Base-by-base conservation (phyloP, 495 filamentous ascomycete genomes). In the Pyrenula aspistea region DNA sequence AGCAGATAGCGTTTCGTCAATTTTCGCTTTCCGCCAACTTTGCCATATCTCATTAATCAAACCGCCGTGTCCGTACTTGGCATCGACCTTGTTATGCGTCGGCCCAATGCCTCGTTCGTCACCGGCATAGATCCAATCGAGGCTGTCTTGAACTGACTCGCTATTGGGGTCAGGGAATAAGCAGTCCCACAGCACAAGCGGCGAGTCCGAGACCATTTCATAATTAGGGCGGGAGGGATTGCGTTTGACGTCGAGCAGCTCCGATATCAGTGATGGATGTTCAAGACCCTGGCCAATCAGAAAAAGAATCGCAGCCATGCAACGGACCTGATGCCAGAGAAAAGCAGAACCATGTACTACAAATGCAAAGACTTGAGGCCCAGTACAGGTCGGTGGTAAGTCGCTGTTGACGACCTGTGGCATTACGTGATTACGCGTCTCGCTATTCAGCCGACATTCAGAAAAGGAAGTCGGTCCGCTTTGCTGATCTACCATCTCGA, bases 271-370 rank as follows among this genome's bases (percentile, higher is more conserved):
- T 0, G 78, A 78, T 2, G 91, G 86, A 21, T 73, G 64, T 63
- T 98, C 93, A 3, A 95, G 77, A 0, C 89, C 85, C 70, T 97
- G 94, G 11, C 88, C 93, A n/a, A 98, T 79, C 10, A 89, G 68
- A 70, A 98, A 97, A 24, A 98, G 72, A 15, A 97, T 77, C 20
- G 83, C 78, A 12, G 91, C 82, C 83, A 98, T 92, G 72, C 89
- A 86, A 15, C 93, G 83, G 59, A 98, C 94, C 70, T 98, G 93
- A 67, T 98, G 94, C 92, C 92, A 98, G 51, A 98, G 73, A 68
- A 98, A 98, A 8, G 89, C 94, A n/a, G 87, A 87, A 15, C 93
- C 93, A 52, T 89, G 80, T 31, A 98, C 77, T 22, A 82, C 82
- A 66, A 97, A 91, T 54, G 86, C 83, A 71, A 94, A 97, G 2